Evolutionary conservation across 1,284 basidiomycete species (phyloP), one percentile per base, ranked within the genome.

Genomic region (Leccinum fuscescens): DNA sequence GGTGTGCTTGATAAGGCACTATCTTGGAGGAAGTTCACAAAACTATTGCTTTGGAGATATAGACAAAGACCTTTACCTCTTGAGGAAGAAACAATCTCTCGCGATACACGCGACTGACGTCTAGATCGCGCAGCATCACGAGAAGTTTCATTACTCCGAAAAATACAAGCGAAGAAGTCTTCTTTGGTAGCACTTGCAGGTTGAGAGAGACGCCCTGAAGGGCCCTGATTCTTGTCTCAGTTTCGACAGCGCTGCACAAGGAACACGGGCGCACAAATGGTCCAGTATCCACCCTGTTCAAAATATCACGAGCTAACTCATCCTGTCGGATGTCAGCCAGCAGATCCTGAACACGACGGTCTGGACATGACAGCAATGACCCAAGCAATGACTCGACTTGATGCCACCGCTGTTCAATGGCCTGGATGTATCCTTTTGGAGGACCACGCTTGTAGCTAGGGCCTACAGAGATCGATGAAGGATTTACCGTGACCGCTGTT

Each of bases 351-450:
- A 92, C 88, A 60, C 89, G 79, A 11, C 85, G 79, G 72, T 92
- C 89, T 39, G 83, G 81, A 57, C 88, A 90, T 65, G 88, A 84
- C 58, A 94, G 79, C 55, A 94, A 80, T 24, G 88, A 85, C 27
- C 90, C 92, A 4, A 94, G 79, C 11, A 94, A 76, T 11, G 92
- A 90, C 73, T 94, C 93, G 68, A 94, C 90, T 70, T 93, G 90
- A 68, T 94, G 92, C 83, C 93, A 90, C 66, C 92, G 77, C 61
- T 92, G 90, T 75, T 94, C 92, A 62, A 94, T 93, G 39, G 92
- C 92, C 71, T 92, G 90, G 58, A 94, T 93, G 71, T 94, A 94
- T 22, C 93, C 93, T 72, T 92, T 93, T 5, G 92, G 92, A 12
- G 92, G 92, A n/a, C 90, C 89, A 17, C 90, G 84, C 70, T 93